Conservation (phyloP, 371 early-diverging fungal species). For the Mucor mucedo region DNA sequence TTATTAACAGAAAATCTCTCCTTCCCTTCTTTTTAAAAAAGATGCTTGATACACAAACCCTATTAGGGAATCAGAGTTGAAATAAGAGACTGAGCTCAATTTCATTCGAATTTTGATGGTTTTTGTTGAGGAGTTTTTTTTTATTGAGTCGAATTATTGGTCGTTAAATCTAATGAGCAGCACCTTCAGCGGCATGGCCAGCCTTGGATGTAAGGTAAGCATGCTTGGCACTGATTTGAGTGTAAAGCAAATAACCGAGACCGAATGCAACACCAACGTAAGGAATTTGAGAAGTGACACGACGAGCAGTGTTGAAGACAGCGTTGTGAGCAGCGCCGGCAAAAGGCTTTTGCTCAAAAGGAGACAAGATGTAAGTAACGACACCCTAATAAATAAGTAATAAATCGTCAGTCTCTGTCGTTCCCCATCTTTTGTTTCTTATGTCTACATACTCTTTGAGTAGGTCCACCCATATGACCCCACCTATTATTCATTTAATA, state of each 20-base stretch:
- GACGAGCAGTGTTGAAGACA: slow-evolving; percentile 80
- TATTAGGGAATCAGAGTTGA: too few relatives aligned
- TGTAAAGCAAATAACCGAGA: slow-evolving; percentile 66
- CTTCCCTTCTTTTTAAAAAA: too few relatives aligned
- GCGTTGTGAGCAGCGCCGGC: slow-evolving; percentile 76
- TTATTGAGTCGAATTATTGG: background rate
- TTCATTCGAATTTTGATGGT: too few relatives aligned
- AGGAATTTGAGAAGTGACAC: slow-evolving; percentile 71
- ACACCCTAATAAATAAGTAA: slow-evolving; percentile 57
- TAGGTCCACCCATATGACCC: slow-evolving; percentile 78
- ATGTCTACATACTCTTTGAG: slow-evolving; percentile 56
- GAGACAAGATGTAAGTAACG: slow-evolving; percentile 76
- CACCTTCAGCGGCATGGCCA: slow-evolving; percentile 61
- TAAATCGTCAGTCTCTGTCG: background rate
- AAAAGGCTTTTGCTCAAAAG: slow-evolving; percentile 80
- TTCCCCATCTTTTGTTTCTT: background rate
- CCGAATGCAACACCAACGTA: slow-evolving; percentile 75
- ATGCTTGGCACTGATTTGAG: slow-evolving; percentile 68
- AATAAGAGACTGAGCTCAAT: too few relatives aligned
- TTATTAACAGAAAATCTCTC: too few relatives aligned
- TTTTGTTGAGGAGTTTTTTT: background rate
- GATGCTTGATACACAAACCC: too few relatives aligned
- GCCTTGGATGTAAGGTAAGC: slow-evolving; percentile 76
- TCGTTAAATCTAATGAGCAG: slow-evolving; percentile 34
- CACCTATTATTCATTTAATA: slow-evolving; percentile 48